These are phyloP conservation scores for Musa itinerans DNA, from an alignment of 176 grass and related monocot species.

Conservation along the genomic window DNA sequence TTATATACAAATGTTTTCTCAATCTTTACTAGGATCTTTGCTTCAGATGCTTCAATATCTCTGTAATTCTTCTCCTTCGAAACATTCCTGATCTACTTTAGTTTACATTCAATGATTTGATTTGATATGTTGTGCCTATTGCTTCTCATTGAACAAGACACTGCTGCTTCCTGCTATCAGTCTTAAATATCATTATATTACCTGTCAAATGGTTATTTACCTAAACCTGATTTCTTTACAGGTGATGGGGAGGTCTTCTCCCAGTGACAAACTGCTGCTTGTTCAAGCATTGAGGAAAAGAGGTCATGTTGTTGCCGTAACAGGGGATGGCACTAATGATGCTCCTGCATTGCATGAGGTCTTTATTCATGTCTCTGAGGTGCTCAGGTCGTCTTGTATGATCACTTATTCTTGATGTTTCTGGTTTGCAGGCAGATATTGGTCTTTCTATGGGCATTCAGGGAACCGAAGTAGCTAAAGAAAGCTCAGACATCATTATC, in stretches of 20 bases:
- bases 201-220: too few relatives aligned
- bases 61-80: too few relatives aligned
- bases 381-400: neutral
- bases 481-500: conserved; percentile 98
- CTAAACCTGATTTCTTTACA: conserved; percentile 2
- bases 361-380: neutral
- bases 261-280: conserved; percentile 79
- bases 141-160: too few relatives aligned
- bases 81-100: too few relatives aligned
- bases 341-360: conserved; percentile 91
- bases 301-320: conserved; percentile 81
- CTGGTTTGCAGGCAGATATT: conserved; percentile 77
- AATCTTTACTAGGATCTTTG: too few relatives aligned
- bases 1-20: too few relatives aligned
- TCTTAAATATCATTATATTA: too few relatives aligned
- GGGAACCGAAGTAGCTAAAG: conserved; percentile 99
- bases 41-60: too few relatives aligned
- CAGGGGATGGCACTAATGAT: conserved; percentile 90
- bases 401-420: conserved; percentile 1
- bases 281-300: conserved; percentile 58
- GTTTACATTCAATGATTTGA: too few relatives aligned
- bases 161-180: too few relatives aligned
- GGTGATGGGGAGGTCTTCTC: conserved; percentile 93
- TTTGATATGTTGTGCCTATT: too few relatives aligned
- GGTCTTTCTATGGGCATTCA: conserved; percentile 95